Base-by-base conservation (phyloP, 495 filamentous ascomycete species). In the Penicillium flavigenum region DNA sequence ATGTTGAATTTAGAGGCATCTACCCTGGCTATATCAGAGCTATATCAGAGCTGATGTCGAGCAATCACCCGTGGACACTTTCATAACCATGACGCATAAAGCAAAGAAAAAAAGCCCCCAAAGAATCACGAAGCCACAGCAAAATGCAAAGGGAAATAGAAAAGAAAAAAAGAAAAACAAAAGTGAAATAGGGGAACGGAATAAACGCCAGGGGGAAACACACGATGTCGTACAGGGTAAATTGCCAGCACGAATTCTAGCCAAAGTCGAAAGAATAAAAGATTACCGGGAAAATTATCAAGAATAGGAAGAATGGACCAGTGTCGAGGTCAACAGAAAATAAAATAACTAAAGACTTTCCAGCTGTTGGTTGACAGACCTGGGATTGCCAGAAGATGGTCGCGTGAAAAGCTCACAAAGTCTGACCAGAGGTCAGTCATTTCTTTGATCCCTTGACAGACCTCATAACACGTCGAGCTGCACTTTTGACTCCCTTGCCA, bases 371-470 rank as follows among this genome's bases (percentile, higher is more conserved):
- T 19, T 42, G 31, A 3, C 4, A 29, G 36, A 29, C 36, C 10
- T 3, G 17, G 41, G 24, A 6, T 52, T 14, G 6, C 11, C 16
- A 42, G 9, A 51, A 17, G n/a, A 36, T 17, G 12, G 34, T 6
- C 4, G 5, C 19, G 8, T 42, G 27, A 6, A 26, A 17, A 51
- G 9, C 20, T 29, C 34, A 51, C 34, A 38, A 38, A 51, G 34
- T 27, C 9, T 16, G 38, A 20, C 12, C 10, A 47, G 19, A 10
- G 14, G 29, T 27, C 7, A 19, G 38, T 56, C 26, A 60, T 50
- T 55, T 59, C 51, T 63, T 66, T 48, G 47, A 51, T 17, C 55
- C 65, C 47, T 62, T 65, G 17, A 65, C 57, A 29, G 58, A 49
- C 14, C 54, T 62, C 12, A 61, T 56, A 26, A 60, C 51, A 5